Conservation (phyloP, 768 basidiomycete species). For the Tulasnella calospora region DNA sequence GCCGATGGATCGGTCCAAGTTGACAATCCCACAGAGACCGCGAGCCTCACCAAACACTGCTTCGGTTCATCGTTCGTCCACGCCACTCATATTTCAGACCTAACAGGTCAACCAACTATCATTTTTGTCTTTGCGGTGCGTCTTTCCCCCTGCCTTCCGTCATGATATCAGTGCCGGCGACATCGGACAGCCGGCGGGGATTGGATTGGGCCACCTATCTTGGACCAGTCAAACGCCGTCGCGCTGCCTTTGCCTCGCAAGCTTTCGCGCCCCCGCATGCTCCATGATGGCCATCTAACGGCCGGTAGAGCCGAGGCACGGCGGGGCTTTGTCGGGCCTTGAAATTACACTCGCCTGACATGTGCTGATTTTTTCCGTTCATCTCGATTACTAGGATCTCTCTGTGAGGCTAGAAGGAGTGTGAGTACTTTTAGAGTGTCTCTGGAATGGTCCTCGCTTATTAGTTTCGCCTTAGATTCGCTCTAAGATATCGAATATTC, state of each 20-base stretch:
- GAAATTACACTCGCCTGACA: slow-evolving; percentile 13
- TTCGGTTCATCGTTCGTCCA: slow-evolving; percentile 23
- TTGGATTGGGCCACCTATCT: slow-evolving; percentile 29
- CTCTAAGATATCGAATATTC: slow-evolving; percentile 63
- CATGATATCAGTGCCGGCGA: slow-evolving; percentile 49
- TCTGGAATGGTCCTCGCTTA: background rate
- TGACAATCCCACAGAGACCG: slow-evolving; percentile 3
- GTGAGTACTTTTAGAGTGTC: slow-evolving; percentile 24
- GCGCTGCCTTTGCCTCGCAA: background rate
- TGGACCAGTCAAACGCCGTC: background rate
- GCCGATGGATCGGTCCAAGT: slow-evolving; percentile 1
- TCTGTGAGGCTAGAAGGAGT: slow-evolving; percentile 61
- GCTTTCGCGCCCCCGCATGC: background rate
- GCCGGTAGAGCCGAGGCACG: background rate
- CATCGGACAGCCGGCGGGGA: slow-evolving; percentile 53
- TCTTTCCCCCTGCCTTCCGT: slow-evolving; percentile 54
- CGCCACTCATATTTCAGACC: slow-evolving; percentile 20
- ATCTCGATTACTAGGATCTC: slow-evolving; percentile 49
- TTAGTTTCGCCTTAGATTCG: slow-evolving; percentile 40
- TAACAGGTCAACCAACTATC: slow-evolving; percentile 22
- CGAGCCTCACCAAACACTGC: slow-evolving; percentile 17
- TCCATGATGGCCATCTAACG: background rate
- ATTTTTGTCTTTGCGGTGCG: slow-evolving; percentile 36
- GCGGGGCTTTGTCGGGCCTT: slow-evolving; percentile 42
- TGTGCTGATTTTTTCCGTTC: background rate